Evolutionary conservation across 129 eudicot genomes (phyloP).

Genomic region (Logfia minima): DNA sequence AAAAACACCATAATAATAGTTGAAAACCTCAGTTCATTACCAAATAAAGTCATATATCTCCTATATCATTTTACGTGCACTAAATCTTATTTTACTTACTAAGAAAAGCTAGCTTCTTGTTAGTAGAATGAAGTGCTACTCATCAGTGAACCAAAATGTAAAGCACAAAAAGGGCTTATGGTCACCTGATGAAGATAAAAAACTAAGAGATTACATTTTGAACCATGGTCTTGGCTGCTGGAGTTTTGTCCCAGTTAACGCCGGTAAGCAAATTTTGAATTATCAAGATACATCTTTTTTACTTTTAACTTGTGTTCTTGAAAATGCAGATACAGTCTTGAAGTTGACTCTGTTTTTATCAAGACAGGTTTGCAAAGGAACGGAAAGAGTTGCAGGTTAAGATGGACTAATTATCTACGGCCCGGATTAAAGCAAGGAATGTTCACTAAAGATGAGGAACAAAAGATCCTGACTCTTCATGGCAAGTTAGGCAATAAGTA

Average conservation of each 20-base stretch:
- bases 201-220: conserved; percentile 58
- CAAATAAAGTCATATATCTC: neutral
- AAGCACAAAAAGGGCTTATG: conserved; percentile 78
- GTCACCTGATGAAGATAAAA: conserved; percentile 87
- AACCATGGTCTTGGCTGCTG: conserved; percentile 82
- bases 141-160: conserved; percentile 38
- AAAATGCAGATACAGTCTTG: neutral
- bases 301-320: neutral
- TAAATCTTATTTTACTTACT: neutral
- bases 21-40: conserved; percentile 13
- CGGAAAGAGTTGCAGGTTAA: conserved; percentile 88
- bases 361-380: conserved; percentile 68
- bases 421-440: conserved; percentile 81
- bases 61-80: conserved; percentile 3
- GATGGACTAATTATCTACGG: conserved; percentile 83
- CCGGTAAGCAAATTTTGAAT: conserved; percentile 44
- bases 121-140: conserved; percentile 45
- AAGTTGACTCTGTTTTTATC: conserved; percentile 20
- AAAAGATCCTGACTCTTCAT: conserved; percentile 58
- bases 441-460: conserved; percentile 62
- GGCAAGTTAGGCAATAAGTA: conserved; percentile 75
- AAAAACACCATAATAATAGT: conserved; percentile 1
- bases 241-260: conserved; percentile 68
- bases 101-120: conserved; percentile 4
- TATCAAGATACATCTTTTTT: neutral